Evolutionary conservation across 805 yeast genomes (phyloP), one percentile per base, ranked within the genome.

Genomic region (Middelhovenomyces tepae): DNA sequence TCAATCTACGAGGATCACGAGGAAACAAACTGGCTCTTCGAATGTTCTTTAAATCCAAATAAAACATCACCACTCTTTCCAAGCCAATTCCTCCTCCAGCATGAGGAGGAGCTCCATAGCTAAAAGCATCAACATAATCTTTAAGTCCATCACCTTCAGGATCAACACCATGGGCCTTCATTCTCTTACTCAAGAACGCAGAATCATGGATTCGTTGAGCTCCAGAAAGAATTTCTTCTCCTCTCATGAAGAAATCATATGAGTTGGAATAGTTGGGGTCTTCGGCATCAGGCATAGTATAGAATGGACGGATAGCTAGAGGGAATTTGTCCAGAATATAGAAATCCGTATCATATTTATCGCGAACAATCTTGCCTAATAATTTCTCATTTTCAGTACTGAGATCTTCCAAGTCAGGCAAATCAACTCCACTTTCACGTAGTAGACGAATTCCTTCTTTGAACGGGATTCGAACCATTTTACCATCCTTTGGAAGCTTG

Each of bases 61-160:
- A 91, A 73, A 91, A 91, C 98, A 91, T 91, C 43, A 91, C 85
- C 22, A 91, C 98, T 69, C 99, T 83, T 67, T 91, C 99, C 47
- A 91, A 67, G 54, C 99, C 99, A 57, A 91, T 91, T 63, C 99
- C 99, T 67, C 98, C 99, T 59, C 99, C 99, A 22, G 95, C 99
- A 54, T 91, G 99, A 31, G 99, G 98, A 44, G 95, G 80, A 69
- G 96, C 89, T 13, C 97, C 99, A 56, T 79, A 89, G 29, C 73
- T 65, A 69, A 91, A 91, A 11, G 95, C 93, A 43, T 89, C 89
- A 38, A 83, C 78, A 64, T 91, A 91, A 56, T 91, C 97, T 56
- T 71, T 71, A 49, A 89, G 65, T 44, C 97, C 98, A 21, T 84
- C 82, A 39, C 72, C 71, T 39, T 65, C 64, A 38, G 94, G 83